These are phyloP conservation scores for Paramecium sexaurelia DNA, from an alignment of 73 alveolate species.

Conservation along the genomic window DNA sequence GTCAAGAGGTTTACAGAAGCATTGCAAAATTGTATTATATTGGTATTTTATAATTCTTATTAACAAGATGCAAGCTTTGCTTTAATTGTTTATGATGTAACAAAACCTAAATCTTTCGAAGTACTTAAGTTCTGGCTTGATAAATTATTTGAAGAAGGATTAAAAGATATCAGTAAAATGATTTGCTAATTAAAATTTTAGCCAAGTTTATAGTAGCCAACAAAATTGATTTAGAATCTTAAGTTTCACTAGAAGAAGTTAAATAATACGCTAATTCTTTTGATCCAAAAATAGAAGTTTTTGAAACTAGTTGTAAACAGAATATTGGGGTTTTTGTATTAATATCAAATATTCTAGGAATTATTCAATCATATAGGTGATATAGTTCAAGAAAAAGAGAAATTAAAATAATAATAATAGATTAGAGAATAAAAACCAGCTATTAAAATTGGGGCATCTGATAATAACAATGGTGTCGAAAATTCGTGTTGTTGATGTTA, in stretches of 20 bases:
- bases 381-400: neutral
- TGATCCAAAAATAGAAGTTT: neutral
- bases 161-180: neutral
- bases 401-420: neutral
- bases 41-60: neutral
- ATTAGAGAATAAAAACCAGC: neutral
- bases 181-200: neutral
- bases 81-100: conserved; percentile 83
- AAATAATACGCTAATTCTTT: neutral
- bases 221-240: conserved; percentile 1
- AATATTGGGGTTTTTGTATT: conserved; percentile 23
- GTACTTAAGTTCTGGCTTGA: conserved; percentile 76
- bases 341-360: neutral
- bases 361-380: neutral
- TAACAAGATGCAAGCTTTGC: conserved; percentile 76
- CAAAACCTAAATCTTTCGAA: conserved; percentile 77
- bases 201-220: conserved; percentile 12
- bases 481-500: neutral
- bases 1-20: conserved; percentile 1
- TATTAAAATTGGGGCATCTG: neutral
- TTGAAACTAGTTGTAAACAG: conserved; percentile 34
- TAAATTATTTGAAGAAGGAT: conserved; percentile 56
- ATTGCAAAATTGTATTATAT: neutral
- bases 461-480: neutral
- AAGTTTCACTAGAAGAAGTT: conserved; percentile 3